Base-by-base conservation (phyloP, 2,329 filamentous ascomycete species). In the Monilinia fructicola region DNA sequence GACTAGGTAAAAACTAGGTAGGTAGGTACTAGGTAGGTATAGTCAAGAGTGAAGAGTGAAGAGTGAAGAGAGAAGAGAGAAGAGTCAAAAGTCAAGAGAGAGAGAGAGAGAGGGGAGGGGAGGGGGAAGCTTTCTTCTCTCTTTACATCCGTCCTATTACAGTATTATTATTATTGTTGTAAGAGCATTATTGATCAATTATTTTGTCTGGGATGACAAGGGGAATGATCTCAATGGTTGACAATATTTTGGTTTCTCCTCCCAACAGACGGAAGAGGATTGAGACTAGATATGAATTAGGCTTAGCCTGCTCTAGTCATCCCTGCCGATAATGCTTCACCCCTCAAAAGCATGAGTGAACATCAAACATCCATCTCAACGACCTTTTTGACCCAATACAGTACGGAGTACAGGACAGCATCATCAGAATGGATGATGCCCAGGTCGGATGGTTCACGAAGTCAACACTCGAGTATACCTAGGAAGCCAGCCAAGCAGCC, bases 191-290 rank as follows among this genome's bases (percentile, higher is more conserved):
- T 44, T 60, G 21, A 21, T 46, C 21, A 7, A 14, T 14, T 44
- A 14, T 18, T 46, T 7, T 18, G 16, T 40, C 63, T 53, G 31
- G 63, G 53, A 65, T 65, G 48, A 65, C 62, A 50, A 59, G 62
- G 42, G 31, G 28, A 59, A 31, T 21, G 40, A 31, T 42, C 44
- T 60, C 64, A 65, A 65, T 60, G 64, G 64, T 60, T 65, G 64
- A 65, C 38, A 23, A 42, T 44, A 54, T 61, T 65, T 65, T 60
- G 54, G 54, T 21, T 28, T 35, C 28, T 59, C 63, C 63, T 65
- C 64, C 64, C 64, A 65, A 65, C 64, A 65, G 64, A 65, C 64
- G 35, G 64, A 26, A 16, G 64, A 53, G 23, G 44, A 54, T 50
- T 53, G 42, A 28, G 26, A 31, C 64, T 65, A 65, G 54, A 35